Evolutionary conservation across 1,284 basidiomycete genomes (phyloP).

Genomic region (Ustilago vetiveriae): DNA sequence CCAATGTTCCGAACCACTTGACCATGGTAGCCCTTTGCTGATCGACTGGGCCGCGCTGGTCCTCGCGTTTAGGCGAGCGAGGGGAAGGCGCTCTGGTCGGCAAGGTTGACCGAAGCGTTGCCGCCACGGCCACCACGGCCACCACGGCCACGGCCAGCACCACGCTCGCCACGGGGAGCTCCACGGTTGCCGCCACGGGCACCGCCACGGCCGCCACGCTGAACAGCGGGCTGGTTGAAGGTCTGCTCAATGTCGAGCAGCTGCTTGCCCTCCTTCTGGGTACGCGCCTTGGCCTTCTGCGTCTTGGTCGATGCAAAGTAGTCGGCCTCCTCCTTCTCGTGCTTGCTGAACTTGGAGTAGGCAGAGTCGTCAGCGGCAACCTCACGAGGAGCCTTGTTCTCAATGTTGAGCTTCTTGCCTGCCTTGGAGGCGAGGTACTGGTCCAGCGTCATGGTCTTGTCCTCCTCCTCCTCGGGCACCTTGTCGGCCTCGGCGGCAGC

Average conservation of each 20-base stretch:
- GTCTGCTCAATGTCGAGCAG: constrained; percentile 62
- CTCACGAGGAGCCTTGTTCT: constrained; percentile 49
- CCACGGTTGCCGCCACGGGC: constrained; percentile 46
- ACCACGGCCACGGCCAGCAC: constrained; percentile 64
- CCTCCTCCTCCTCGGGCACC: constrained; percentile 80
- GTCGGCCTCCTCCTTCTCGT: constrained; percentile 57
- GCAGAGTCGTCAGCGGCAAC: constrained; percentile 54
- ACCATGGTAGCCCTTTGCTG: constrained; percentile 12
- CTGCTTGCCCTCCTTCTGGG: constrained; percentile 61
- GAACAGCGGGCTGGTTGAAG: constrained; percentile 54
- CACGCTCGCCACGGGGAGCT: constrained; percentile 50
- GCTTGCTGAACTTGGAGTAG: constrained; percentile 56
- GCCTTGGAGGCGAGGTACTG: constrained; percentile 82
- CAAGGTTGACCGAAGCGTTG: constrained; percentile 72
- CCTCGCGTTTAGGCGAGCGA: constrained; percentile 53
- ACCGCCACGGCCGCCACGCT: constrained; percentile 54
- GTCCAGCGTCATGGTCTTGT: constrained; percentile 84
- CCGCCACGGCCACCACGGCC: constrained; percentile 72
- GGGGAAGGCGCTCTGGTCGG: constrained; percentile 65
- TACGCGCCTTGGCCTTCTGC: constrained; percentile 46
- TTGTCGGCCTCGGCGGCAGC: constrained; percentile 59
- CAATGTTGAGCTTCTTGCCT: constrained; percentile 63
- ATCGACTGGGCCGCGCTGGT: constrained; percentile 4
- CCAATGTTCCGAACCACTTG: no score
- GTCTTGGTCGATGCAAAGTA: constrained; percentile 58